phyloP scores from a whole-genome alignment of 2,329 filamentous ascomycete species.

The Alternaria triticimaculans region DNA sequence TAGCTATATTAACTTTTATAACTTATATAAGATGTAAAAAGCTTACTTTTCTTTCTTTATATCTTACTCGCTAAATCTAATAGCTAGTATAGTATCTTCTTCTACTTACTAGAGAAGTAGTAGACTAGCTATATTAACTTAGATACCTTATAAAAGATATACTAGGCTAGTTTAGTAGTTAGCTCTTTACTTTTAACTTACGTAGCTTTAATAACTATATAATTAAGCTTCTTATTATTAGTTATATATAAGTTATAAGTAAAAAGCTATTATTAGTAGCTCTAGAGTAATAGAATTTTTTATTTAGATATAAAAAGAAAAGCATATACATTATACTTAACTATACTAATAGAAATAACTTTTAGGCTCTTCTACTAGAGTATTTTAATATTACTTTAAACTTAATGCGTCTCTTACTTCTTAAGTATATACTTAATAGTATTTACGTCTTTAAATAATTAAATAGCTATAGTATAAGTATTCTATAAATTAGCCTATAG shows the following conservation, averaged over 20 bases:
- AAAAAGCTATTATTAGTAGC: neutral
- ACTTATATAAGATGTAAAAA: neutral
- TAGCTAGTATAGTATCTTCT: neutral
- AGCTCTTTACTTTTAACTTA: neutral
- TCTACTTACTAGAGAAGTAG: neutral
- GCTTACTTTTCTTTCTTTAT: too few species aligned
- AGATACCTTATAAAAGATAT: neutral
- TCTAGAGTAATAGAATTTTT: neutral
- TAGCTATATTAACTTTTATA: neutral
- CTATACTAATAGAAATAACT: too few species aligned
- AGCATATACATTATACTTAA: too few species aligned
- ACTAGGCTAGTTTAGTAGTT: neutral
- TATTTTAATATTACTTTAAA: too few species aligned
- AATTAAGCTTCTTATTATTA: neutral
- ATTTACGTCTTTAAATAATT: too few species aligned
- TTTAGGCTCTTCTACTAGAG: too few species aligned
- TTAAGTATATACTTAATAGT: too few species aligned
- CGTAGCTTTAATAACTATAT: neutral
- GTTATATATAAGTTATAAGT: neutral
- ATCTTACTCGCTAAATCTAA: too few species aligned
- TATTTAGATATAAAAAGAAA: too few species aligned
- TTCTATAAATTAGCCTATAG: too few species aligned
- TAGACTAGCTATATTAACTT: neutral
- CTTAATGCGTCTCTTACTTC: too few species aligned
- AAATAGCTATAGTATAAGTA: too few species aligned